These are phyloP conservation scores for Venturiaceae sp. DNA, from an alignment of 2,329 filamentous ascomycete genomes.

Conservation along the genomic window DNA sequence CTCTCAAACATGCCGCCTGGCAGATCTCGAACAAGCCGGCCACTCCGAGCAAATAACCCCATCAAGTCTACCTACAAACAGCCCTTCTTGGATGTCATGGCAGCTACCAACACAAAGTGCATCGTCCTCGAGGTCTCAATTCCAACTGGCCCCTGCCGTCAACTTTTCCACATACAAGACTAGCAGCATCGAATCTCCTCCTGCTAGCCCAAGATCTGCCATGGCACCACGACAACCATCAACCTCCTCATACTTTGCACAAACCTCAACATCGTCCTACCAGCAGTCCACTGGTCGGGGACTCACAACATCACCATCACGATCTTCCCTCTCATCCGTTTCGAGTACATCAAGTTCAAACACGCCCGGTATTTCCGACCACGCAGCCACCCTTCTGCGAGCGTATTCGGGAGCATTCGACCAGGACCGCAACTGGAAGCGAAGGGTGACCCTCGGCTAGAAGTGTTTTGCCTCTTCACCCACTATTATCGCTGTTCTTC, in stretches of 20 bases:
- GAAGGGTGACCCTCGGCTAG: conserved; percentile 22
- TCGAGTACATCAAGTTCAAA: conserved; percentile 45
- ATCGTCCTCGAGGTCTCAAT: conserved; percentile 22
- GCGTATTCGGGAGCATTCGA: conserved; percentile 87
- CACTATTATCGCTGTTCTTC: neutral
- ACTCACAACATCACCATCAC: conserved; percentile 58
- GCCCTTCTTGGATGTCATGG: conserved; percentile 38
- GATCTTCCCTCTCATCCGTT: conserved; percentile 75
- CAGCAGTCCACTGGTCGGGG: conserved; percentile 30
- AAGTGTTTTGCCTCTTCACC: neutral
- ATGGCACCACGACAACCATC: conserved; percentile 17
- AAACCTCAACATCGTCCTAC: conserved; percentile 15
- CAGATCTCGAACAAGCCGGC: conserved; percentile 65
- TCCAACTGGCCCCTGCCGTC: conserved; percentile 65
- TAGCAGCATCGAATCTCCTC: conserved; percentile 36
- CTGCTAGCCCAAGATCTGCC: conserved; percentile 32
- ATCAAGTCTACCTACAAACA: conserved; percentile 42
- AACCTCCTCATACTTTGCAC: conserved; percentile 27
- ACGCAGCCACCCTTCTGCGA: conserved; percentile 68
- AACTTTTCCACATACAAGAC: conserved; percentile 59
- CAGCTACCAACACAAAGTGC: conserved; percentile 43
- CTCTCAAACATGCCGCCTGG: conserved; percentile 81
- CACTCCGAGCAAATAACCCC: conserved; percentile 21
- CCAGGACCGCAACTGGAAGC: conserved; percentile 55
- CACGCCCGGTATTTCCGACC: conserved; percentile 55